phyloP scores from a whole-genome alignment of 768 basidiomycete species.

The Paxillus involutus region DNA sequence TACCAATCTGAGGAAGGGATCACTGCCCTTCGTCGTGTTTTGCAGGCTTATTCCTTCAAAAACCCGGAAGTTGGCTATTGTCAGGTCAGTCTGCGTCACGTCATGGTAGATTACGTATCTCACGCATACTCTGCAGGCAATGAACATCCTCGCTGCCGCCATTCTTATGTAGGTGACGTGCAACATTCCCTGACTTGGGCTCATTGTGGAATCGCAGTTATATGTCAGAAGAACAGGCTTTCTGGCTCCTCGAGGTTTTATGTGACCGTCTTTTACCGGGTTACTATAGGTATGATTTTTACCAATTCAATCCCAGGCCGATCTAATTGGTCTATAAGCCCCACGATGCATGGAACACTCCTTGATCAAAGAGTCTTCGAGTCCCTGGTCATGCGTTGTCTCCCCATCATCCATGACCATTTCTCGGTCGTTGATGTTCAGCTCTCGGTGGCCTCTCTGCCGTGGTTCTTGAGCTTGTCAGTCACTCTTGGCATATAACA shows the following conservation, averaged over 20 bases:
- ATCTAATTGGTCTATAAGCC: constrained; percentile 44
- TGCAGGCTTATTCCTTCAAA: constrained; percentile 94
- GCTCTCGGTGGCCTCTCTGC: constrained; percentile 92
- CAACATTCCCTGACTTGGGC: not conserved
- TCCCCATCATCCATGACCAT: constrained; percentile 93
- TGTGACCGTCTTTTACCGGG: constrained; percentile 95
- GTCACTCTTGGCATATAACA: constrained; percentile 34
- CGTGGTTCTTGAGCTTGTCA: constrained; percentile 97
- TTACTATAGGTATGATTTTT: constrained; percentile 81
- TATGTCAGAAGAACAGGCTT: constrained; percentile 98
- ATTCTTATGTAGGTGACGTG: constrained; percentile 70
- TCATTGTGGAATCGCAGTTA: constrained; percentile 54
- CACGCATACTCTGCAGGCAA: constrained; percentile 54
- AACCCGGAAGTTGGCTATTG: constrained; percentile 96
- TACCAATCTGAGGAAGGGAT: constrained; percentile 93
- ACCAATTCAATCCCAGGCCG: not conserved
- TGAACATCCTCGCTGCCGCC: constrained; percentile 98
- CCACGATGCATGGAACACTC: constrained; percentile 98
- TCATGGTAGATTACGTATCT: not conserved
- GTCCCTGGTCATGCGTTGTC: constrained; percentile 81
- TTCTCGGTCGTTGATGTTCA: constrained; percentile 92
- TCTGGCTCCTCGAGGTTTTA: constrained; percentile 94
- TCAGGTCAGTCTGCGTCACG: constrained; percentile 51
- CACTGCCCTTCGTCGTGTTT: constrained; percentile 75
- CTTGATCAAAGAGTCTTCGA: constrained; percentile 99